Evolutionary conservation across 257 asterid genomes (phyloP), one percentile per base, ranked within the genome.

Genomic region (Jacaranda mimosifolia): DNA sequence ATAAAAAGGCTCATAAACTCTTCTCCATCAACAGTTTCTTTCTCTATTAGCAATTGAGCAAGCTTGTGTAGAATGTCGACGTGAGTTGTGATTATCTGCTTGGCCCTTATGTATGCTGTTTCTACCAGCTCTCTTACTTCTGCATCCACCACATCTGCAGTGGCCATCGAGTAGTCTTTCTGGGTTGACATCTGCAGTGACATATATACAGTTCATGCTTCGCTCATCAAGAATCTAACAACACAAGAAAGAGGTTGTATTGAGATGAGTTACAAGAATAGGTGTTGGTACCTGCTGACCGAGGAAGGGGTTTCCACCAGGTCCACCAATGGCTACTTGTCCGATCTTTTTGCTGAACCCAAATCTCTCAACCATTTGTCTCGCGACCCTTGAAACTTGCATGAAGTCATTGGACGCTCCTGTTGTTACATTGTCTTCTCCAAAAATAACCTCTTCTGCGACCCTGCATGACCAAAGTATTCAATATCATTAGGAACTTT

Each of bases 1-100:
- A 95, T 95, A 90, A 93, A 95, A 32, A 90, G 92, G 91, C 98
- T 96, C 97, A 94, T 94, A 78, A 96, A 96, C 90, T 96, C 99
- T 80, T 96, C 98, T 19, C 99, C 99, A 79, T 92, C 99, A 26
- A 96, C 98, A 0, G 96, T 93, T 80, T 96, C 98, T 63, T 96
- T 96, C 87, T 96, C 98, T 6, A 91, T 89, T 0, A 91, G 88
- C 82, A 96, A 81, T 66, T 86, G 94, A 56, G 99, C 96, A 72
- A 96, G 97, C 84, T 91, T 93, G 94, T 96, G 97, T 57, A 92
- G 90, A 80, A 96, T 96, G 80, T 96, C 97, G 10, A 87, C 79
- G 65, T 91, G 96, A 2, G 89, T 89, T 13, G 89, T 89, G 58
- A 92, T 72, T 42, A 93, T 87, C 35, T 91, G 81, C 7, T 39